phyloP scores from a whole-genome alignment of 2,329 filamentous ascomycete species.

The Graphiopsis chlorocephala region DNA sequence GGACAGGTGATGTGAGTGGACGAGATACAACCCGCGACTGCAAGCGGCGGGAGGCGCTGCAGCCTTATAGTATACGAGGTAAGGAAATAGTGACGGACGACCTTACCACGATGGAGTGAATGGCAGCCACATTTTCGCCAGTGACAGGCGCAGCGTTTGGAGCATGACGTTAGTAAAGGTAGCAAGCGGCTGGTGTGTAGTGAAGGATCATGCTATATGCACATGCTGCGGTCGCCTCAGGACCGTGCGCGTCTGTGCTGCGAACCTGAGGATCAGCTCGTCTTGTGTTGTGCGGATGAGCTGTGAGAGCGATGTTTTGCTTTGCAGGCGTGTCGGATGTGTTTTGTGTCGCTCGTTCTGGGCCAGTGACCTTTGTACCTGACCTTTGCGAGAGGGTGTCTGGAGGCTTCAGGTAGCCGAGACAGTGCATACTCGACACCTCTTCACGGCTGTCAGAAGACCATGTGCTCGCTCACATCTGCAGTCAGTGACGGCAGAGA shows the following conservation, averaged over 20 bases:
- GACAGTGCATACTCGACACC: neutral
- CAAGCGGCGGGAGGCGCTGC: constrained; percentile 2
- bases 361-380: neutral
- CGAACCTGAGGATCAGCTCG: constrained; percentile 2
- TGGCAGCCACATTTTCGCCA: neutral
- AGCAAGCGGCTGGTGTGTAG: neutral
- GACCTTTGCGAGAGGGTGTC: neutral
- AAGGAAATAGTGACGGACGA: neutral
- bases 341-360: neutral
- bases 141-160: constrained; percentile 8
- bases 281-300: neutral
- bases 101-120: neutral
- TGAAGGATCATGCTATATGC: constrained; percentile 9
- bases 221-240: neutral
- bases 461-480: neutral
- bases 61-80: constrained; percentile 6
- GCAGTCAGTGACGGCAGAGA: neutral
- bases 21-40: neutral
- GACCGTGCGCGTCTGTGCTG: constrained; percentile 1
- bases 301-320: neutral
- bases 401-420: neutral
- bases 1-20: neutral
- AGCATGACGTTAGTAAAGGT: constrained; percentile 7
- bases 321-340: neutral
- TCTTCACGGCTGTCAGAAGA: neutral